Evolutionary conservation across 257 asterid genomes (phyloP), one percentile per base, ranked within the genome.

Genomic region (Nicotiana knightiana): DNA sequence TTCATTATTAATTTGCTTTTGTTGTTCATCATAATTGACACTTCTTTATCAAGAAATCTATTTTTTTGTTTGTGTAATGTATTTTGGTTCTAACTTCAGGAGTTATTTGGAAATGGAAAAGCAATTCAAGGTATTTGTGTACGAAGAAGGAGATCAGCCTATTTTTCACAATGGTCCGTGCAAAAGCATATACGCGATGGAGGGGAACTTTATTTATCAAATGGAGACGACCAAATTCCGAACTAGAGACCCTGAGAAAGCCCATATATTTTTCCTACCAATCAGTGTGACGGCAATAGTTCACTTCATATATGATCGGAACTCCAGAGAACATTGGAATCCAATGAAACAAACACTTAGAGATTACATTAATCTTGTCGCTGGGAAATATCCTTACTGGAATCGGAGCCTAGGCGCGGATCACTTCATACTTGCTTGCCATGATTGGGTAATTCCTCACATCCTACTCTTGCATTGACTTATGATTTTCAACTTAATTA

Each of bases 101-200:
- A 96, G 99, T 88, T 94, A 96, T 78, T 62, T 91, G 84, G 99
- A 93, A 85, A 96, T 96, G 99, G 99, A 94, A 83, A 94, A 90
- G 81, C 87, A 89, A 32, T 91, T 96, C 84, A 93, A 88, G 80
- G 85, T 94, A 64, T 93, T 67, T 78, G 94, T 94, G n/a, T 96
- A 96, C 33, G 96, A 88, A 85, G 97, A 96, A 86, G 99, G 99
- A 1, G 97, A 96, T 35, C 97, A 91, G 1, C 99, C 99, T 0
- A 89, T 96, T 73, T 96, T 94, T 81, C 99, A 96, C 85, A 85
- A 92, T 51, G 99, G 99, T 55, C 97, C 98, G 26, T 92, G 97
- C 62, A 91, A 91, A 4, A 96, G 98, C 91, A 96, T 96, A 58
- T 94, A 94, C 77, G 91, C 98, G 1, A 88, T 88, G 90, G 98